Evolutionary conservation across 2,329 filamentous ascomycete genomes (phyloP).

Genomic region (Aspergillus arachidicola): DNA sequence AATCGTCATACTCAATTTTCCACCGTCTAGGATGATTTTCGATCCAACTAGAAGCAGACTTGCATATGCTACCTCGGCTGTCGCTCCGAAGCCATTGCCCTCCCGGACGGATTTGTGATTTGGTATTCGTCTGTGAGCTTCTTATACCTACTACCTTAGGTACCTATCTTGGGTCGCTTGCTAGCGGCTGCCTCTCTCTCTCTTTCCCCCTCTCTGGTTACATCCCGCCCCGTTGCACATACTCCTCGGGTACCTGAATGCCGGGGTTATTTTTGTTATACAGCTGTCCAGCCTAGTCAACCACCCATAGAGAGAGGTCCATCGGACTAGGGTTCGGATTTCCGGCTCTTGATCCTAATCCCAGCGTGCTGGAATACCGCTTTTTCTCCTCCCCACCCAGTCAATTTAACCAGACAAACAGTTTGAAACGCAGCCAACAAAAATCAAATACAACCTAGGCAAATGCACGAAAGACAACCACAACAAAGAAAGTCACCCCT

Average conservation of each 20-base stretch:
- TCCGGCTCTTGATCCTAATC: neutral
- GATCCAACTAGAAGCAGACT: conserved; percentile 23
- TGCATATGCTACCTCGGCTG: conserved; percentile 27
- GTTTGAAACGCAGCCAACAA: neutral
- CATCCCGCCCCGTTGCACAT: neutral
- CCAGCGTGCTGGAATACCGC: neutral
- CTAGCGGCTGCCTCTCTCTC: conserved; percentile 10
- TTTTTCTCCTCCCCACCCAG: neutral
- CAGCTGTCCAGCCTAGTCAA: conserved; percentile 3
- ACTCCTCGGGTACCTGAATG: conserved; percentile 3
- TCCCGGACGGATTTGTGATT: neutral
- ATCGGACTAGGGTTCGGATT: neutral
- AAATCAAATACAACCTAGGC: neutral
- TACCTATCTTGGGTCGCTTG: conserved; percentile 2
- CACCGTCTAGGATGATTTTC: conserved; percentile 15
- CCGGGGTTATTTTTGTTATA: conserved; percentile 2
- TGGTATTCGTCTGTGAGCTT: neutral
- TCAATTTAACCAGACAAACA: neutral
- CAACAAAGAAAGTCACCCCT: neutral
- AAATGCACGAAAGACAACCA: neutral
- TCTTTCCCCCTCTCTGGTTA: neutral
- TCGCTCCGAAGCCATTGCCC: conserved; percentile 19
- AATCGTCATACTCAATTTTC: neutral
- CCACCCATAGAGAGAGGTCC: neutral
- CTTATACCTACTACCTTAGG: neutral